Conservation (phyloP, 768 basidiomycete genomes). For the Mycena kentingensis region DNA sequence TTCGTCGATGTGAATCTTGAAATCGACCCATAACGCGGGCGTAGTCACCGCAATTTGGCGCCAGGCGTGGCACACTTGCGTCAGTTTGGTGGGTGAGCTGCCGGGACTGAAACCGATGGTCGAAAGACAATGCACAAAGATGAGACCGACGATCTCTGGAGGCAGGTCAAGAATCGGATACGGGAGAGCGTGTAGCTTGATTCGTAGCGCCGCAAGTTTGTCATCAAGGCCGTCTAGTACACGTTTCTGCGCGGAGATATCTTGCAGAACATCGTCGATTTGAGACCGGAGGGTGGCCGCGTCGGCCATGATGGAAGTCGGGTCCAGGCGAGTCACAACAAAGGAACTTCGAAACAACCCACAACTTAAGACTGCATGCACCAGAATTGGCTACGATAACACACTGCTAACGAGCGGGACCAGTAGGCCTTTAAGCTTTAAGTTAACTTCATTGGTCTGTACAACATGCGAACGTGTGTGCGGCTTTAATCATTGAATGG, state of each 20-base stretch:
- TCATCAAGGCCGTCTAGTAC: neutral
- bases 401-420: too few species aligned
- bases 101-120: neutral
- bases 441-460: too few species aligned
- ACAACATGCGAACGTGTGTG: too few species aligned
- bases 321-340: too few species aligned
- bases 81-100: neutral
- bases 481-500: too few species aligned
- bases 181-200: neutral
- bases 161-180: constrained; percentile 1
- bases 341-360: too few species aligned
- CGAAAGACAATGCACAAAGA: neutral
- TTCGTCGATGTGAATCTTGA: neutral
- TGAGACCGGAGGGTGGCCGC: neutral
- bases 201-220: neutral
- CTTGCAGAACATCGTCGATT: neutral
- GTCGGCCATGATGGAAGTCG: neutral
- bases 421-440: too few species aligned
- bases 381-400: too few species aligned
- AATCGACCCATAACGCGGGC: neutral
- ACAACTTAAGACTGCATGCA: too few species aligned
- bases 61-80: constrained; percentile 2
- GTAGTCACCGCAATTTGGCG: constrained; percentile 1
- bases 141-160: neutral
- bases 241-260: neutral